phyloP scores from a whole-genome alignment of 129 eudicot species.

The Silybum marianum region DNA sequence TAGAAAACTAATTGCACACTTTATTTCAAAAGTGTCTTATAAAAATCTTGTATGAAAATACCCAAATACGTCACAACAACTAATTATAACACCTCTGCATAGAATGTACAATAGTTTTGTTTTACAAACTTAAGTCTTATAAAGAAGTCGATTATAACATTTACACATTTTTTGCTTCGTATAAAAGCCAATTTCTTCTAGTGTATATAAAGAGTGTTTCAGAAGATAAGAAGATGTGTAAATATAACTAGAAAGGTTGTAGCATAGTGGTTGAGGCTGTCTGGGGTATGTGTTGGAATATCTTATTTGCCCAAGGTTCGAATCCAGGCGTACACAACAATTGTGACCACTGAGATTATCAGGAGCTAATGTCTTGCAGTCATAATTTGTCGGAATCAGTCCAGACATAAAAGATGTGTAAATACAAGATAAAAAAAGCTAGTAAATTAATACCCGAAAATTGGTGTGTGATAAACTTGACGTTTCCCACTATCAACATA shows the following conservation, averaged over 20 bases:
- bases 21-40: background rate
- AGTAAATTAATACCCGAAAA: slow-evolving; percentile 52
- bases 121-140: background rate
- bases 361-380: no score
- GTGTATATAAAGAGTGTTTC: background rate
- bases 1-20: background rate
- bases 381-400: no score
- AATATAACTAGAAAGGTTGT: no score
- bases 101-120: background rate
- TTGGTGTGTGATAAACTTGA: slow-evolving; percentile 58
- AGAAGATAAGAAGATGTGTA: background rate
- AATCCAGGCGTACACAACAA: no score
- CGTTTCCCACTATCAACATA: slow-evolving; percentile 56
- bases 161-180: background rate
- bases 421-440: background rate
- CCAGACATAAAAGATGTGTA: no score
- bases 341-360: no score
- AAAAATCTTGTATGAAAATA: background rate
- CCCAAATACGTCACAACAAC: no score
- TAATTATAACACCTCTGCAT: background rate
- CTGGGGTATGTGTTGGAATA: no score
- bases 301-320: no score
- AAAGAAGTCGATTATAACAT: background rate
- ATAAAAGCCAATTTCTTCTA: background rate
- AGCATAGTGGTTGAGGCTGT: no score